Conservation (phyloP, 2,329 filamentous ascomycete species). For the Calonectria pseudoturangicola region DNA sequence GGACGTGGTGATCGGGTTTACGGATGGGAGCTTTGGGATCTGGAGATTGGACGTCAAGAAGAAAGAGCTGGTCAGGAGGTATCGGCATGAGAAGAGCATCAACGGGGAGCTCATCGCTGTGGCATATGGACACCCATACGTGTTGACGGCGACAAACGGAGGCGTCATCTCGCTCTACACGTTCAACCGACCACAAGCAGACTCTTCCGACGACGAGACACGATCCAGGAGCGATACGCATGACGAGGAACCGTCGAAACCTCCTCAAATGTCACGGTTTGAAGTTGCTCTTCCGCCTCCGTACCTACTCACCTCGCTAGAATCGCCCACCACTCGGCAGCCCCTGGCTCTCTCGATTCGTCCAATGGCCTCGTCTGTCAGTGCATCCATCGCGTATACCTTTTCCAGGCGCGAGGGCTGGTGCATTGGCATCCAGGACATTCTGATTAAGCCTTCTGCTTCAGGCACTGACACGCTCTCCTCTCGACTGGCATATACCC, state of each 20-base stretch:
- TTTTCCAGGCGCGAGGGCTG: conserved; percentile 87
- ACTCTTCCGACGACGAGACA: conserved; percentile 29
- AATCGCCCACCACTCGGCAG: conserved; percentile 85
- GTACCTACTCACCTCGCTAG: conserved; percentile 82
- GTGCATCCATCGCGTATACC: conserved; percentile 92
- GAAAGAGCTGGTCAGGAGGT: conserved; percentile 68
- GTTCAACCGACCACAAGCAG: conserved; percentile 64
- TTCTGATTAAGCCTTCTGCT: conserved; percentile 73
- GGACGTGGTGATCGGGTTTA: conserved; percentile 81
- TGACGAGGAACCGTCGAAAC: conserved; percentile 12
- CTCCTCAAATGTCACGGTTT: conserved; percentile 13
- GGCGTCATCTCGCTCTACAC: conserved; percentile 86
- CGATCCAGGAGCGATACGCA: conserved; percentile 19
- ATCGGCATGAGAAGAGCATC: conserved; percentile 76
- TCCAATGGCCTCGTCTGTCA: conserved; percentile 76
- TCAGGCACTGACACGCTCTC: conserved; percentile 58
- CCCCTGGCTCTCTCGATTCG: conserved; percentile 90
- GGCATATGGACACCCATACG: conserved; percentile 83
- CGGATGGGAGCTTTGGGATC: conserved; percentile 81
- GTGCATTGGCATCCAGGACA: conserved; percentile 93
- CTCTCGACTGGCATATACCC: conserved; percentile 61
- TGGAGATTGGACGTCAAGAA: conserved; percentile 75
- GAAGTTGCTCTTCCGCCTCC: conserved; percentile 50
- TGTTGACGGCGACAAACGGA: conserved; percentile 85
- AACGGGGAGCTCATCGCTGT: conserved; percentile 81